Base-by-base conservation (phyloP, 2,329 filamentous ascomycete species). In the Dothistroma pini region DNA sequence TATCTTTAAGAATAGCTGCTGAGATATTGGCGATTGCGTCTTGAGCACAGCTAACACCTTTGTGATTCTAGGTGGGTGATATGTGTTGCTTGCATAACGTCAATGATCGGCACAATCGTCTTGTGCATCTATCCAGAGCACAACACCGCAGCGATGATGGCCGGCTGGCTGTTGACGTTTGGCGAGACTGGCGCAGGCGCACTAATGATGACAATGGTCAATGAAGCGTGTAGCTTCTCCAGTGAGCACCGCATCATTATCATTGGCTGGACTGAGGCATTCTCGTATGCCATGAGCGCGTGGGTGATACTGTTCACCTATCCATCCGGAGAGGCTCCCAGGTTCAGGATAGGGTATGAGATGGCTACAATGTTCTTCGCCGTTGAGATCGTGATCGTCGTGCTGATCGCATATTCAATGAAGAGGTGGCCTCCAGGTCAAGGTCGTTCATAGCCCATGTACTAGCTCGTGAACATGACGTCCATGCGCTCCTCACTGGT, bases 141-240 rank as follows among this genome's bases (percentile, higher is more conserved):
- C 35, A 74, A 76, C 50, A 66, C 68, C 0, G 65, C 72, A 1
- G 73, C 74, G 16, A 72, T 78, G 60, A 73, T 78, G 70, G 64
- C 68, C 0, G 74, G 73, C 14, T 77, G 75, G 65, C 68, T 78
- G n/a, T 60, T 78, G 8, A 74, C 74, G 0, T 78, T 73, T 35
- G 67, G 69, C 1, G 74, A 75, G 7, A 75, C 72, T 4, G 75
- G 75, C 0, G 74, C 72, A 53, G 74, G 74, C 1, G 72, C 72
- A 0, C 65, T 75, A 9, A 70, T 78, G 22, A 78, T 80, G 69
- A 76, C 77, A n/a, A 65, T 63, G 65, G 60, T 65, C 31, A 63
- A 67, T 19, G 63, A 66, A 50, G 56, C 59, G 14, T 66, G 62
- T 32, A 61, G 57, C 21, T 63, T 64, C 31, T 62, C 61, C 12